Percentiles rank a stretch among this genome's conserved stretches.
Conservation (phyloP, 192 early-diverging fungal genomes). For the Backusella tarrabulga region DNA sequence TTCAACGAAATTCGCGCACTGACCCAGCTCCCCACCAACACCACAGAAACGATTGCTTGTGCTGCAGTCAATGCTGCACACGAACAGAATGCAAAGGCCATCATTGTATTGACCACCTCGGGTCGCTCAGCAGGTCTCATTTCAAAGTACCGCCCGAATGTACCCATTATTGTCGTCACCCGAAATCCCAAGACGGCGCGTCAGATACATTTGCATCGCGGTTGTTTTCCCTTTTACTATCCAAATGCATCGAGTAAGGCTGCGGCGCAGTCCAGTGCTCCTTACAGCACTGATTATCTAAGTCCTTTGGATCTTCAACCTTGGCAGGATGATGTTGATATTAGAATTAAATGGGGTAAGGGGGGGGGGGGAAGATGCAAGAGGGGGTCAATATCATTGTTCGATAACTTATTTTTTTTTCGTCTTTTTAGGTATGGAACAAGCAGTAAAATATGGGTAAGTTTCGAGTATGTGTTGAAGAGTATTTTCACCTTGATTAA, state of each 20-base stretch:
- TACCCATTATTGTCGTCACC: constrained; percentile 87
- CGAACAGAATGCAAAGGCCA: constrained; percentile 77
- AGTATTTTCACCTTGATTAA: not conserved
- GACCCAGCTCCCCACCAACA: constrained; percentile 65
- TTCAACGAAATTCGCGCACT: constrained; percentile 80
- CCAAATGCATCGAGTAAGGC: not conserved
- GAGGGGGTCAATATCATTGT: not conserved
- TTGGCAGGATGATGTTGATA: constrained; percentile 68
- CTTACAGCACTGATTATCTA: constrained; percentile 1
- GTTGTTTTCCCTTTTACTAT: constrained; percentile 71
- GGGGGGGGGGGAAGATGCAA: constrained; percentile 59
- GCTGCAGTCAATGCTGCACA: constrained; percentile 77
- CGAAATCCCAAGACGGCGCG: constrained; percentile 60
- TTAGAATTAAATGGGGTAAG: constrained; percentile 66
- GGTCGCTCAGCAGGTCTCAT: constrained; percentile 81
- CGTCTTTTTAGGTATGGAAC: not conserved
- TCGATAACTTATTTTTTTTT: not conserved
- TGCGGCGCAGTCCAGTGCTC: constrained; percentile 28
- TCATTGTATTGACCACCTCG: constrained; percentile 84
- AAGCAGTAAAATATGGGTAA: constrained; percentile 10
- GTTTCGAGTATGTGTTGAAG: not conserved
- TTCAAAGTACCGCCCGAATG: constrained; percentile 87
- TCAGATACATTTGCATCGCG: constrained; percentile 69
- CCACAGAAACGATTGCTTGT: constrained; percentile 85
- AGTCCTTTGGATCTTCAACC: constrained; percentile 1